A percentile compares a stretch with the other conserved stretches of the same genome.
Evolutionary conservation across 129 eudicot species (phyloP).

Genomic region (Tagetes erecta): DNA sequence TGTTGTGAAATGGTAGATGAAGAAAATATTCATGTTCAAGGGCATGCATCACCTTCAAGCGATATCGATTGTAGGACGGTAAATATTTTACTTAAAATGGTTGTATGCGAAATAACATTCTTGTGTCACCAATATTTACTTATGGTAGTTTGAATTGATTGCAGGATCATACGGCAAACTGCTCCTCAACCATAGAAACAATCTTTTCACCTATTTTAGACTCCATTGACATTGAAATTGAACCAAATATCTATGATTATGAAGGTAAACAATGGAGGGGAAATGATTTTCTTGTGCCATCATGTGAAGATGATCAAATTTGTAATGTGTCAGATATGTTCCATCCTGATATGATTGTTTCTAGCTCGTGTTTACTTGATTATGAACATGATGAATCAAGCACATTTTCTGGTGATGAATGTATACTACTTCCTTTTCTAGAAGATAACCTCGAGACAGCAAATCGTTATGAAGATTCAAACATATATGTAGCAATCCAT

Average conservation of each 20-base stretch:
- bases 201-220: slow-evolving; percentile 70
- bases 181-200: slow-evolving; percentile 51
- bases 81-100: not conserved
- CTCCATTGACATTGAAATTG: slow-evolving; percentile 46
- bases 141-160: slow-evolving; percentile 5
- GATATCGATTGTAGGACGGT: not conserved
- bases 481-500: slow-evolving; percentile 66
- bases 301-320: slow-evolving; percentile 52
- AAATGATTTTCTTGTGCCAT: slow-evolving; percentile 38
- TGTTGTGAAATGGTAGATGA: slow-evolving; percentile 38
- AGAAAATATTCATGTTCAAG: slow-evolving; percentile 37
- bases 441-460: slow-evolving; percentile 53
- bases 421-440: slow-evolving; percentile 63
- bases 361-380: slow-evolving; percentile 60
- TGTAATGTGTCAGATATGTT: slow-evolving; percentile 73
- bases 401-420: slow-evolving; percentile 57
- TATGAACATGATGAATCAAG: slow-evolving; percentile 60
- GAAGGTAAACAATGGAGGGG: slow-evolving; percentile 66
- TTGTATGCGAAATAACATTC: not conserved
- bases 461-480: slow-evolving; percentile 50
- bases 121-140: not conserved
- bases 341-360: slow-evolving; percentile 76
- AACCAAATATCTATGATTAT: slow-evolving; percentile 27
- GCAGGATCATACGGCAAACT: slow-evolving; percentile 57
- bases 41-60: slow-evolving; percentile 18